phyloP scores from a whole-genome alignment of 305 asterid genomes.

The Fraxinus platypoda region DNA sequence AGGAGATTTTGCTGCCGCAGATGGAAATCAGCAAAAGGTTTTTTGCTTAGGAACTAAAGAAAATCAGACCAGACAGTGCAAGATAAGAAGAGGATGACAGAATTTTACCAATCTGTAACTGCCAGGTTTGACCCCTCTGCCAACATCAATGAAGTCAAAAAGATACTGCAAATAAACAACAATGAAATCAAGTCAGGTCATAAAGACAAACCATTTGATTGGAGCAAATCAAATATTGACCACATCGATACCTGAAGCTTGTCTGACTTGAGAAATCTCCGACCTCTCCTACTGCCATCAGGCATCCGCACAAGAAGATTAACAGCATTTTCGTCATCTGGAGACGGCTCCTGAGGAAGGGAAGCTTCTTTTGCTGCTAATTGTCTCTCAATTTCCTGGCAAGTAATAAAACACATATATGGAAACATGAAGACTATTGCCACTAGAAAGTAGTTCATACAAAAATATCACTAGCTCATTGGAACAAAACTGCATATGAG shows the following conservation, averaged over 20 bases:
- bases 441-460: neutral
- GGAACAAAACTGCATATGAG: neutral
- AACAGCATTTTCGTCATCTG: constrained; percentile 78
- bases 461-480: neutral
- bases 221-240: neutral
- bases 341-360: constrained; percentile 84
- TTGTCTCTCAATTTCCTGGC: constrained; percentile 83
- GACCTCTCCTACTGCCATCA: constrained; percentile 92
- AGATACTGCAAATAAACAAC: constrained; percentile 53
- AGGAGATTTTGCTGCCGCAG: neutral
- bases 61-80: neutral
- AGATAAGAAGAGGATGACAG: neutral
- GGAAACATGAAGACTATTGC: neutral
- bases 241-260: constrained; percentile 69
- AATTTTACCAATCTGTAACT: constrained; percentile 84
- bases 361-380: constrained; percentile 88
- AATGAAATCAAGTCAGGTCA: constrained; percentile 20
- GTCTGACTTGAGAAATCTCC: constrained; percentile 86
- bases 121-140: constrained; percentile 79
- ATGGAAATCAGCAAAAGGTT: neutral
- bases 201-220: neutral
- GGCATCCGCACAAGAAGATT: constrained; percentile 96
- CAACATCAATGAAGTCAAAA: constrained; percentile 81
- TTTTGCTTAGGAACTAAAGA: neutral
- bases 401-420: constrained; percentile 19